Base-by-base conservation (phyloP, 306 rosid genomes). In the Fagus crenata region DNA sequence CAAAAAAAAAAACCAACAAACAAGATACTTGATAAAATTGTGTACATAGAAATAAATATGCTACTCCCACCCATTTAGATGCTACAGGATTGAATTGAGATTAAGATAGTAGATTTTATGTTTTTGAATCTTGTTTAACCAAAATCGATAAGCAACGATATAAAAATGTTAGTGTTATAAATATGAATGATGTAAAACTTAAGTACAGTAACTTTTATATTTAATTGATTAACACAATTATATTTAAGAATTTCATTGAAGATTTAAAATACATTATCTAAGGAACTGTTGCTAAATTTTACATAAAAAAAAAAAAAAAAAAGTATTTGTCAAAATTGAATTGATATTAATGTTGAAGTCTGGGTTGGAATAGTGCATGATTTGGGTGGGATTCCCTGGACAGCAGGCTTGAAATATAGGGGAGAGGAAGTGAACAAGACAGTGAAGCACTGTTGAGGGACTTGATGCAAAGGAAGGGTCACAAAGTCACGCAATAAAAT, bases 401-500 rank as follows among this genome's bases (percentile, higher is more conserved):
- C 53, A 68, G 31, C 64, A 84, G 69, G 73, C 76, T 80, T 72
- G 80, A 35, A 68, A 54, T 67, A 77, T 71, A 78, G 61, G 84
- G 81, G 53, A 84, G 80, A 74, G 74, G 70, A 71, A 41, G 80
- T 41, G 83, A 85, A 84, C 59, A 75, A 77, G 89, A 83, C 89
- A 79, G 72, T n/a, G 67, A 53, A 17, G 71, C 71, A 58, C 17
- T 76, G 51, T 58, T 70, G 78, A 73, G 59, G 61, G 74, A 51
- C n/a, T 74, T 53, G 14, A 77, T 39, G 65, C 69, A 69, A 77
- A 54, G 60, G 6, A 68, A 69, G 71, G 69, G 61, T 75, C 67
- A 77, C 79, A 72, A 84, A 64, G 92, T 78, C 89, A 81, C 86
- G 60, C 80, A 78, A 73, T 83, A 85, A 71, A 85, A 87, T 92